Evolutionary conservation across 352 stramenopile genomes (phyloP).

Genomic region (Pythium diclinum): DNA sequence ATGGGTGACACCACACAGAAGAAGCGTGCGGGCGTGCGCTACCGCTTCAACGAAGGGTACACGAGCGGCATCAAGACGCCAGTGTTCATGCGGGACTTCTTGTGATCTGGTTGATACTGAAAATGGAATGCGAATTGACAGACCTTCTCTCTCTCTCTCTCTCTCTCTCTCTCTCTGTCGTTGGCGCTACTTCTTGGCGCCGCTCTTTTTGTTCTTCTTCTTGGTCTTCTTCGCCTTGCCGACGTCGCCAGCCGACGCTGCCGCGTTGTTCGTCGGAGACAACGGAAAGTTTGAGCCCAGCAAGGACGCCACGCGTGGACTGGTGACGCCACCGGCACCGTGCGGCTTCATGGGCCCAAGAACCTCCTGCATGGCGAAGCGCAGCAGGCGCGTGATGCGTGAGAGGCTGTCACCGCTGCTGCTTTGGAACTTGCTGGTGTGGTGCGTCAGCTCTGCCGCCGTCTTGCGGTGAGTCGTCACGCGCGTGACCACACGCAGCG

Average conservation of each 20-base stretch:
- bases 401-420: conserved; percentile 33
- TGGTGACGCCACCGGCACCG: conserved; percentile 10
- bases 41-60: conserved; percentile 91
- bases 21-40: conserved; percentile 56
- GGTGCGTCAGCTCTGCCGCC: conserved; percentile 13
- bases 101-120: conserved; percentile 31
- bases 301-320: conserved; percentile 19
- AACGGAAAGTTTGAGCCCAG: neutral
- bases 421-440: conserved; percentile 26
- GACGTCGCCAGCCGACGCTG: neutral
- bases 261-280: conserved; percentile 3
- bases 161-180: neutral
- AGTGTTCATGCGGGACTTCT: conserved; percentile 85
- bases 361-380: conserved; percentile 69
- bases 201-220: conserved; percentile 46
- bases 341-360: conserved; percentile 48
- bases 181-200: conserved; percentile 35
- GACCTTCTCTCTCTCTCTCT: neutral
- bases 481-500: conserved; percentile 35
- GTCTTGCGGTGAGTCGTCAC: conserved; percentile 28
- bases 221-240: conserved; percentile 30
- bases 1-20: conserved; percentile 14
- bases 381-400: conserved; percentile 47
- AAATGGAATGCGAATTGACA: neutral
- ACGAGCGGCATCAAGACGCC: conserved; percentile 87